Percentiles rank a stretch among this genome's conserved stretches.
Evolutionary conservation across 1,139 yeast genomes (phyloP).

Genomic region (Suhomyces atakaporum): DNA sequence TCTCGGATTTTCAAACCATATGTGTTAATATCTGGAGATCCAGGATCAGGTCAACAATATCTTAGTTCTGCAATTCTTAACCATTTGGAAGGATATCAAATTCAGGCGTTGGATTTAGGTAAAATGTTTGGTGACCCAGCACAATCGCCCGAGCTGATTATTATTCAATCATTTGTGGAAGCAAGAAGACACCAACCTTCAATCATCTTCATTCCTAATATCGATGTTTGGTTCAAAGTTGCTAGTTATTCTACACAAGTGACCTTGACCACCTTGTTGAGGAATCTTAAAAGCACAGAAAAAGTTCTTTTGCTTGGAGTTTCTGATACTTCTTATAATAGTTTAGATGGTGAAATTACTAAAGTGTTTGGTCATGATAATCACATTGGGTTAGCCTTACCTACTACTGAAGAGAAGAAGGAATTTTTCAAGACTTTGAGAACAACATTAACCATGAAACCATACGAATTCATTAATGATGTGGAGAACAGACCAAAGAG

Average conservation of each 20-base stretch:
- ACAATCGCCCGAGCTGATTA: constrained; percentile 78
- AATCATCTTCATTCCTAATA: constrained; percentile 78
- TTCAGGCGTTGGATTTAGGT: constrained; percentile 83
- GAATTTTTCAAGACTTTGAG: constrained; percentile 59
- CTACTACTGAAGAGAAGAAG: constrained; percentile 44
- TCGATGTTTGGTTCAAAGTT: constrained; percentile 74
- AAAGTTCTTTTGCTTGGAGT: constrained; percentile 76
- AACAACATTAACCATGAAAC: constrained; percentile 63
- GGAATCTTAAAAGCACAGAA: constrained; percentile 72
- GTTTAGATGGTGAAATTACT: constrained; percentile 40
- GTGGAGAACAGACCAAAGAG: constrained; percentile 52
- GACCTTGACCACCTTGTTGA: constrained; percentile 68
- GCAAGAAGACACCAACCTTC: constrained; percentile 91
- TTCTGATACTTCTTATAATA: constrained; percentile 50
- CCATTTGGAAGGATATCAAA: constrained; percentile 85
- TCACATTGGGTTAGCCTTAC: constrained; percentile 45
- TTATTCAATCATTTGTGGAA: constrained; percentile 84
- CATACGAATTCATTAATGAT: constrained; percentile 60
- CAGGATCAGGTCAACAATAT: constrained; percentile 91
- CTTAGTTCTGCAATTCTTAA: constrained; percentile 81
- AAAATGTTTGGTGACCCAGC: constrained; percentile 78
- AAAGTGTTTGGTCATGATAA: constrained; percentile 57
- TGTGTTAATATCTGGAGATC: constrained; percentile 66
- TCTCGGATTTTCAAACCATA: constrained; percentile 84
- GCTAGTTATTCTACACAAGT: constrained; percentile 71